Base-by-base conservation (phyloP, 306 rosid genomes). In the Mucuna pruriens region DNA sequence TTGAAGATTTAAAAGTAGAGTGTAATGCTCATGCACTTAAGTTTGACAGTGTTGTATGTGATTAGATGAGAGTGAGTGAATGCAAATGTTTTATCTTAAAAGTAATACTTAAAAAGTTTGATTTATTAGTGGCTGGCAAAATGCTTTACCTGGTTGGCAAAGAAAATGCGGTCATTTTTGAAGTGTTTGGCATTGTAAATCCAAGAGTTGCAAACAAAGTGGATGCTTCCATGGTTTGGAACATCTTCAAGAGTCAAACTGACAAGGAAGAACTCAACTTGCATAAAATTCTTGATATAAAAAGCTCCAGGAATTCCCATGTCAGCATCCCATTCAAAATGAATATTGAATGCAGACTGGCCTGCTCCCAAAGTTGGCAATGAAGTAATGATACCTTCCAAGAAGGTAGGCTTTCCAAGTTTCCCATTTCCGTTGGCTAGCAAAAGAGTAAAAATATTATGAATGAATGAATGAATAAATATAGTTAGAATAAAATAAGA, bases 191-290 rank as follows among this genome's bases (percentile, higher is more conserved):
- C 63, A 16, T 93, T 92, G 76, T 92, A 94, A 51, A 94, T 84
- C 97, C 98, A 94, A 0, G 98, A 94, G 81, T 90, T 91, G 90
- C 98, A 94, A 4, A 85, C 86, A 34, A 92, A 94, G 42, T 82
- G 91, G 70, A 94, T 39, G 13, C 58, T 38, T 15, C 91, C 96
- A 31, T 86, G 85, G 61, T 90, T 93, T 1, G 98, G 98, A 40
- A 92, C 84, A 16, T 87, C 82, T 29, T 89, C 91, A 10, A 92
- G 92, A 9, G 97, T 90, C 6, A 94, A 54, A 54, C 84, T 79
- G 66, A 78, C 88, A 6, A 94, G 87, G 55, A 61, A 92, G 66
- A 94, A 94, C 86, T 94, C 91, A 54, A 81, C 84, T 13, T 72
- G 87, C 87, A 89, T 92, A 0, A 89, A 85, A 61, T 94, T 92